These are phyloP conservation scores for Claviceps cyperi DNA, from an alignment of 2,329 filamentous ascomycete species.

Conservation along the genomic window DNA sequence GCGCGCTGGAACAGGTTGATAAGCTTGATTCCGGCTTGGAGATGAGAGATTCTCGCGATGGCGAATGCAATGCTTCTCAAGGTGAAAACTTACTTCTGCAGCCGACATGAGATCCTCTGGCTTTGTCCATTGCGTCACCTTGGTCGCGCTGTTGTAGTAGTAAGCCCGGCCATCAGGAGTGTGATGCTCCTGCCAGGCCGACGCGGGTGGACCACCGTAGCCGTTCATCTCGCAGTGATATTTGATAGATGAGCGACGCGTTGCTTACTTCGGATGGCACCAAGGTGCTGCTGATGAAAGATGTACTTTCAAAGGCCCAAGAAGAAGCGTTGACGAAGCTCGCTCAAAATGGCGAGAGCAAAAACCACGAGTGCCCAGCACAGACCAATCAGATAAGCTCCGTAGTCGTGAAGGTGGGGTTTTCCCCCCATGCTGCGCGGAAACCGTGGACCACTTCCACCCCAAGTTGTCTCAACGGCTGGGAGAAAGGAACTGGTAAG, in stretches of 20 bases:
- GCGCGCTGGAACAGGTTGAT: conserved; percentile 43
- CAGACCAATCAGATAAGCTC: neutral
- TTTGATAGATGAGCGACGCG: neutral
- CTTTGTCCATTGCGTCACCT: conserved; percentile 87
- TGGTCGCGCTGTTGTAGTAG: conserved; percentile 79
- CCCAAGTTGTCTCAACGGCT: neutral
- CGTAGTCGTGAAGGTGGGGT: neutral
- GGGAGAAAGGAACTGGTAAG: neutral
- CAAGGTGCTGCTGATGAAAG: neutral
- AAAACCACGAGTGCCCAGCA: neutral
- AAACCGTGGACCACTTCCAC: neutral
- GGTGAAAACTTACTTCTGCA: conserved; percentile 47
- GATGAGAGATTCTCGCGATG: too few relatives aligned
- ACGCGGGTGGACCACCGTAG: conserved; percentile 31
- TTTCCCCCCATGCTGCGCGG: neutral
- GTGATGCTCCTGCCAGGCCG: conserved; percentile 67
- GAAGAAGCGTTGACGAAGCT: neutral
- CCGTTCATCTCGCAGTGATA: conserved; percentile 38
- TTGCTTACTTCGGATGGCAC: neutral
- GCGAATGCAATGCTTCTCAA: neutral
- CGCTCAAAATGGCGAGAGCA: neutral
- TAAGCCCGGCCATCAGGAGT: conserved; percentile 74
- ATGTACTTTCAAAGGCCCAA: too few relatives aligned
- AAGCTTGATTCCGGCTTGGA: neutral
- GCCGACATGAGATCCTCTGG: conserved; percentile 77